phyloP scores from a whole-genome alignment of 148 eudicot genomes.

The Rhododendron williamsianum region DNA sequence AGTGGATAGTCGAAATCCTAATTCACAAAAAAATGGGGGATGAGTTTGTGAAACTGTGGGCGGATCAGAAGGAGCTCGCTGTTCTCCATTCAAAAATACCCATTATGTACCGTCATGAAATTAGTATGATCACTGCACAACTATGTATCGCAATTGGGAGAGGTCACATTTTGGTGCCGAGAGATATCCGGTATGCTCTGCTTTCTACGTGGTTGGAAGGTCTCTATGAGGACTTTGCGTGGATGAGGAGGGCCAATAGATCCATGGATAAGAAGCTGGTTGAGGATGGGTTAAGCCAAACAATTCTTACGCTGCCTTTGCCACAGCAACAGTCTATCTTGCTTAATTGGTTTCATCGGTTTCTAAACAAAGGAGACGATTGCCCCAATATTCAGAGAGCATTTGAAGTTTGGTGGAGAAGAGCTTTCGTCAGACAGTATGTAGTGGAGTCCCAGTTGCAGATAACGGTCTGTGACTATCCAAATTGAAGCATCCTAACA shows the following conservation, averaged over 20 bases:
- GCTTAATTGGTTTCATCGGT: slow-evolving; percentile 82
- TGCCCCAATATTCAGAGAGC: slow-evolving; percentile 95
- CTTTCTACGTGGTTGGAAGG: slow-evolving; percentile 89
- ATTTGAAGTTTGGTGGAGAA: slow-evolving; percentile 95
- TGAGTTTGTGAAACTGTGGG: slow-evolving; percentile 83
- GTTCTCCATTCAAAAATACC: slow-evolving; percentile 82
- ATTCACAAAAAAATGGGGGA: slow-evolving; percentile 64
- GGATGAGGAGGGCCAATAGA: slow-evolving; percentile 75
- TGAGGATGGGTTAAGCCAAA: slow-evolving; percentile 84
- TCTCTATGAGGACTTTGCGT: slow-evolving; percentile 77
- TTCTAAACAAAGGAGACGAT: slow-evolving; percentile 82
- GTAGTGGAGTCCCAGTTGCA: slow-evolving; percentile 61
- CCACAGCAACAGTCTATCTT: slow-evolving; percentile 65
- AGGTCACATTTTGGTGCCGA: slow-evolving; percentile 69
- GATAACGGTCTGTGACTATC: slow-evolving; percentile 62
- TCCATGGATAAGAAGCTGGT: slow-evolving; percentile 64
- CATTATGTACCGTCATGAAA: slow-evolving; percentile 76
- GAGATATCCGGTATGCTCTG: slow-evolving; percentile 58
- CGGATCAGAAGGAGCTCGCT: slow-evolving; percentile 82
- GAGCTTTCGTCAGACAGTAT: slow-evolving; percentile 75
- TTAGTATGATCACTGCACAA: slow-evolving; percentile 83
- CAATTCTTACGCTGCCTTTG: slow-evolving; percentile 75
- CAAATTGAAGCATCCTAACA: slow-evolving; percentile 18
- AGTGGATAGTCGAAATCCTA: slow-evolving; percentile 79
- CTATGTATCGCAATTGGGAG: slow-evolving; percentile 79